phyloP scores from a whole-genome alignment of 2,329 filamentous ascomycete species.

The Verticillium klebahnii region DNA sequence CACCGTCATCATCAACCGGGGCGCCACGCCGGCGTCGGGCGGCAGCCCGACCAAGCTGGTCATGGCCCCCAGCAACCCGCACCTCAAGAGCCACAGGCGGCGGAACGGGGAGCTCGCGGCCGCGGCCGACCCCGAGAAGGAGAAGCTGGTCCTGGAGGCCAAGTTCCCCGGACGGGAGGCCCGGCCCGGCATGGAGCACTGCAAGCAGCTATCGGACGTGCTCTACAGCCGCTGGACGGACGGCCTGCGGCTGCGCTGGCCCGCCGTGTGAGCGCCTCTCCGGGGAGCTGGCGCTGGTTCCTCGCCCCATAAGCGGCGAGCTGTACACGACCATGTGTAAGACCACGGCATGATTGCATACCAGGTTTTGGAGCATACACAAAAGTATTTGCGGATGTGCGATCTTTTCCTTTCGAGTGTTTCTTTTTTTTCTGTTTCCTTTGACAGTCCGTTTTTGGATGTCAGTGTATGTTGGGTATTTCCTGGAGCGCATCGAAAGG shows the following conservation, averaged over 20 bases:
- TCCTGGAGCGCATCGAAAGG: neutral
- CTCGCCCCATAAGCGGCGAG: neutral
- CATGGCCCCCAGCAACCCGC: slow-evolving; percentile 77
- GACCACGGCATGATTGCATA: slow-evolving; percentile 10
- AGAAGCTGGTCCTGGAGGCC: slow-evolving; percentile 42
- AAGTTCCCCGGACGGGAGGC: slow-evolving; percentile 52
- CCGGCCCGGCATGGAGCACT: slow-evolving; percentile 81
- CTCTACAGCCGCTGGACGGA: slow-evolving; percentile 89
- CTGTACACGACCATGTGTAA: slow-evolving; percentile 10
- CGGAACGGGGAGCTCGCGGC: slow-evolving; percentile 47
- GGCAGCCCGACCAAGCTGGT: slow-evolving; percentile 60
- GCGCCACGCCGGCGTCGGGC: slow-evolving; percentile 17
- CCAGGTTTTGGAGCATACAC: slow-evolving; percentile 11
- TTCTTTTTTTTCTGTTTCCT: neutral
- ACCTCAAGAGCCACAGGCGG: slow-evolving; percentile 72
- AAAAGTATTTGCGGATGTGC: slow-evolving; percentile 9
- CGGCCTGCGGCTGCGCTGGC: slow-evolving; percentile 70
- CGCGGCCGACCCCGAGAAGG: slow-evolving; percentile 40
- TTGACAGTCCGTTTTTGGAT: slow-evolving; percentile 5
- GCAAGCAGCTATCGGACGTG: slow-evolving; percentile 82
- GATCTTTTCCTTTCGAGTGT: neutral
- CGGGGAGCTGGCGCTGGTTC: neutral
- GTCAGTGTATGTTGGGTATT: neutral
- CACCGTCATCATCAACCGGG: slow-evolving; percentile 54
- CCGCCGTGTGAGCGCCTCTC: slow-evolving; percentile 27